Conservation (phyloP, 306 rosid species). For the Coriaria nepalensis region DNA sequence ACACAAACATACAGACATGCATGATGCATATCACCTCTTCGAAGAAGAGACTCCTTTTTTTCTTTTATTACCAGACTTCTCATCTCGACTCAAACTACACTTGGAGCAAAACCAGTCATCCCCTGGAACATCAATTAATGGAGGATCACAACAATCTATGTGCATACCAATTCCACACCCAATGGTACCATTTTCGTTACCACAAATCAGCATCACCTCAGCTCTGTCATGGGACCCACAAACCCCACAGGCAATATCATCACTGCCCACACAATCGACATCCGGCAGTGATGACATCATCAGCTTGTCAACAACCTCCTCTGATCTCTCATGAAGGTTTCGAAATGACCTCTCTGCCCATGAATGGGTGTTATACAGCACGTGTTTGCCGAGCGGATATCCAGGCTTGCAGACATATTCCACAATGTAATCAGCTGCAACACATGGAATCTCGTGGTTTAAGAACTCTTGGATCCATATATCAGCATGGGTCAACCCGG, state of each 20-base stretch:
- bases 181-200: conserved; percentile 56
- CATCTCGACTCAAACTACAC: conserved; percentile 30
- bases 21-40: conserved; percentile 15
- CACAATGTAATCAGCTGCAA: conserved; percentile 77
- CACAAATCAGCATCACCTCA: conserved; percentile 82
- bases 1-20: background rate
- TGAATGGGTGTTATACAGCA: conserved; percentile 41
- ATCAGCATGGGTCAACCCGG: conserved; percentile 74
- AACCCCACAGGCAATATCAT: conserved; percentile 44
- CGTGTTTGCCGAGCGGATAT: conserved; percentile 63
- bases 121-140: conserved; percentile 49
- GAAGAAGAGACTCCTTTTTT: conserved; percentile 28
- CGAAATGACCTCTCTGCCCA: conserved; percentile 70
- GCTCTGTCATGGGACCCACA: conserved; percentile 68
- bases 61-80: conserved; percentile 28
- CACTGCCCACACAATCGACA: conserved; percentile 2
- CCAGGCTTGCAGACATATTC: conserved; percentile 90
- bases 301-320: conserved; percentile 29
- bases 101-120: conserved; percentile 80
- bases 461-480: conserved; percentile 85
- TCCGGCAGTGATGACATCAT: conserved; percentile 17
- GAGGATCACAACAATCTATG: conserved; percentile 82
- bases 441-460: conserved; percentile 77
- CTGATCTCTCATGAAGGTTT: conserved; percentile 37
- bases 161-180: conserved; percentile 85